Conservation (phyloP, 257 asterid species). For the Nicotiana noctiflora region DNA sequence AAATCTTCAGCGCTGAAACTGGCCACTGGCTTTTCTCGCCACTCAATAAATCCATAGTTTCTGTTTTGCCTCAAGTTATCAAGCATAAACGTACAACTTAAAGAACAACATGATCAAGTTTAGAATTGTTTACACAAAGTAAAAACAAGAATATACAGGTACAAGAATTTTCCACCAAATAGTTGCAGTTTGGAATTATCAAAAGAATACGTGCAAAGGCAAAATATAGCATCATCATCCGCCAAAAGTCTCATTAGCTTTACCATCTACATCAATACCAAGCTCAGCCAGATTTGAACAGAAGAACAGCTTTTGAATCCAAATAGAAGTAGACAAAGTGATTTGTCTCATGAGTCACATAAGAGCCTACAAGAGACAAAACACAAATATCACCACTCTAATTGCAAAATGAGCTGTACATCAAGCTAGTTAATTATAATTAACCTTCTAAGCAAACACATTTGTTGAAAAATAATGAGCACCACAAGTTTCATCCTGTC, state of each 20-base stretch:
- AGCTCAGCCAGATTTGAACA: slow-evolving; percentile 90
- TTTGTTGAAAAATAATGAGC: not conserved
- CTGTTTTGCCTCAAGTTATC: not conserved
- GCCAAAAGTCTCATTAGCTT: slow-evolving; percentile 12
- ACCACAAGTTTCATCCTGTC: not conserved
- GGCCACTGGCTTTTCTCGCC: not conserved
- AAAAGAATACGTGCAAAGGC: slow-evolving; percentile 43
- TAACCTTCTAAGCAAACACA: not conserved
- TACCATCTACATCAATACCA: slow-evolving; percentile 14
- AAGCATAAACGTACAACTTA: not conserved
- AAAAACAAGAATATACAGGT: slow-evolving; percentile 39
- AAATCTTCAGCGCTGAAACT: not conserved
- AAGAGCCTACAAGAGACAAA: slow-evolving; percentile 51
- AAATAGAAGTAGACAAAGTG: slow-evolving; percentile 98
- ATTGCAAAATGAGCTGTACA: not conserved
- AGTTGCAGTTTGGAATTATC: slow-evolving; percentile 22
- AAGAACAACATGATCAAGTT: not conserved
- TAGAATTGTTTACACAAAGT: slow-evolving; percentile 6
- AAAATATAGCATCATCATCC: slow-evolving; percentile 19
- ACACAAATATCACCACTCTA: slow-evolving; percentile 1
- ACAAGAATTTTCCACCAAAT: slow-evolving; percentile 29
- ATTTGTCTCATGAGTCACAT: slow-evolving; percentile 97
- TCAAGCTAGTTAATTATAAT: not conserved
- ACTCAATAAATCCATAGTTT: not conserved
- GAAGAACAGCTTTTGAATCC: slow-evolving; percentile 90